phyloP scores from a whole-genome alignment of 345 rosid genomes.

The Rhizophora mangle region DNA sequence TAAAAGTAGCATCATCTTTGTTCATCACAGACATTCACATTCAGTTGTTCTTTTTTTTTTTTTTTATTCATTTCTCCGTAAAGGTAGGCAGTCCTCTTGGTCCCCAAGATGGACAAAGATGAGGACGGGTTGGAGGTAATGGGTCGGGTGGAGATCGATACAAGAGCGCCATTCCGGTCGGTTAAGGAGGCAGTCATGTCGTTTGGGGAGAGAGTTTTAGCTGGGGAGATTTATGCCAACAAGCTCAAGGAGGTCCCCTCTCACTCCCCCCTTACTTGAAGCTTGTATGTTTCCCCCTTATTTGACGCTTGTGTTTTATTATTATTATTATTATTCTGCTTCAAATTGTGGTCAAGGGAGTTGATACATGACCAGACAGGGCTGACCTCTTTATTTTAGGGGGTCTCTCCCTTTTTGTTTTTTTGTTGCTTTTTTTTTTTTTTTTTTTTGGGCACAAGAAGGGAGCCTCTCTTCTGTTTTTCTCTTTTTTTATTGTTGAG shows the following conservation, averaged over 20 bases:
- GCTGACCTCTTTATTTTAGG: no score
- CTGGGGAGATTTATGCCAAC: constrained; percentile 23
- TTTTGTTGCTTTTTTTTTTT: no score
- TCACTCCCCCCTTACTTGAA: no score
- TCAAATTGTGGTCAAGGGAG: no score
- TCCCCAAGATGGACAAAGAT: constrained; percentile 2
- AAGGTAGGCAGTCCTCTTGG: neutral
- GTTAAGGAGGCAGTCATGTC: constrained; percentile 27
- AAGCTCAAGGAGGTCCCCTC: constrained; percentile 24
- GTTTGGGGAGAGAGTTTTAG: constrained; percentile 30
- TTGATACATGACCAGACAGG: no score
- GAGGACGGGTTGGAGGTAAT: constrained; percentile 7
- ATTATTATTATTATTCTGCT: no score
- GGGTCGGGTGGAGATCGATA: constrained; percentile 29
- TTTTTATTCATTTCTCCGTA: neutral
- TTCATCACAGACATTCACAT: neutral
- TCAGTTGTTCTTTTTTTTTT: neutral
- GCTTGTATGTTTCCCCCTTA: neutral
- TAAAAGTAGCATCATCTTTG: neutral
- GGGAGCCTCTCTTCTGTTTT: no score
- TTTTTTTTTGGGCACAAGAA: no score
- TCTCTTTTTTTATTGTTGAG: no score
- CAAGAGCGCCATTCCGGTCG: constrained; percentile 27
- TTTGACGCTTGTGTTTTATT: neutral
- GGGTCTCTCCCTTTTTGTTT: no score